Percentiles rank a stretch among this genome's conserved stretches.
These are phyloP conservation scores for Starmerella bombi DNA, from an alignment of 805 yeast genomes.

Conservation along the genomic window DNA sequence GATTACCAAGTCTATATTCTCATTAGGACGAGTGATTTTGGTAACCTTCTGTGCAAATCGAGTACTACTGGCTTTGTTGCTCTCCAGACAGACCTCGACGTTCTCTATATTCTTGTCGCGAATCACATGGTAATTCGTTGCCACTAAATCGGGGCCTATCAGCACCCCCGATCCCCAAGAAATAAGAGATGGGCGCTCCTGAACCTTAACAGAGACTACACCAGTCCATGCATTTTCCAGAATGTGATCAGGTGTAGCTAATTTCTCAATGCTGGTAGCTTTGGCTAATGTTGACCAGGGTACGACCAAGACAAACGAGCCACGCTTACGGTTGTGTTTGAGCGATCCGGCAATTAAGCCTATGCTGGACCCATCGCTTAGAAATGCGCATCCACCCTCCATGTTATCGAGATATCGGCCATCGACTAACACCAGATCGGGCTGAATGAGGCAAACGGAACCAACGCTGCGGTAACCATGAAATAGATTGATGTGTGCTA, in stretches of 20 bases:
- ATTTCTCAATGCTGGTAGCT: neutral
- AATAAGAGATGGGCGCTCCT: slow-evolving; percentile 17
- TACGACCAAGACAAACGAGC: slow-evolving; percentile 23
- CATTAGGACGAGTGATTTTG: slow-evolving; percentile 21
- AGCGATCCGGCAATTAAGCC: slow-evolving; percentile 26
- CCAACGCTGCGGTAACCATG: slow-evolving; percentile 25
- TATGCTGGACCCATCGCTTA: slow-evolving; percentile 9
- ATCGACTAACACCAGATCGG: slow-evolving; percentile 21
- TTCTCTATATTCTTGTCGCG: slow-evolving; percentile 12
- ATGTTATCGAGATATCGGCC: slow-evolving; percentile 28
- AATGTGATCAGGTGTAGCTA: neutral
- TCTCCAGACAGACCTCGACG: slow-evolving; percentile 13
- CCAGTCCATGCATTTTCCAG: slow-evolving; percentile 5
- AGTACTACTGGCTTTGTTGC: neutral
- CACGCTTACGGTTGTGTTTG: slow-evolving; percentile 25
- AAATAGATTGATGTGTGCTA: slow-evolving; percentile 27
- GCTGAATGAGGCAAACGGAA: slow-evolving; percentile 17
- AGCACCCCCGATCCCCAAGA: slow-evolving; percentile 31
- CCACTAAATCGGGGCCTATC: slow-evolving; percentile 21
- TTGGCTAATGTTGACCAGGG: slow-evolving; percentile 23
- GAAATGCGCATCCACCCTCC: slow-evolving; percentile 26
- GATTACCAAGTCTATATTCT: slow-evolving; percentile 26
- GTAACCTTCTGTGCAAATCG: slow-evolving; percentile 6
- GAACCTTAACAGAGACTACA: slow-evolving; percentile 16
- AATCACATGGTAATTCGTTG: slow-evolving; percentile 28